phyloP scores from a whole-genome alignment of 2,329 filamentous ascomycete genomes.

The Aquanectria penicillioides region DNA sequence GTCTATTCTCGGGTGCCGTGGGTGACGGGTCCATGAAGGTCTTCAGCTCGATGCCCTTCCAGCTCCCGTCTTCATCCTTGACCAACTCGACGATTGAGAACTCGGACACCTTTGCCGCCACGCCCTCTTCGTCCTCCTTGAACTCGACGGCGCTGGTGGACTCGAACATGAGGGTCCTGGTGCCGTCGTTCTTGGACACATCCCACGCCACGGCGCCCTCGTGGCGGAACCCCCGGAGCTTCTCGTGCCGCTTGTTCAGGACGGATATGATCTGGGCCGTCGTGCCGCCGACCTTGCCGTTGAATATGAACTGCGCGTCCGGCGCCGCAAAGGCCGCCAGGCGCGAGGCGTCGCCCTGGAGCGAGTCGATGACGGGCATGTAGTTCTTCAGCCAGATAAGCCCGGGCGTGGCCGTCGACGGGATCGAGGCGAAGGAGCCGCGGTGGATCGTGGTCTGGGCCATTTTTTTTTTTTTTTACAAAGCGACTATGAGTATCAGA shows the following conservation, averaged over 20 bases:
- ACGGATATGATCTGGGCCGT: not conserved
- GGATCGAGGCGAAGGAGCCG: not conserved
- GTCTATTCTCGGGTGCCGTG: not conserved
- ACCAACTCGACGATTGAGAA: not conserved
- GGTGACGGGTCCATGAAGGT: conserved; percentile 1
- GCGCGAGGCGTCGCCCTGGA: conserved; percentile 3
- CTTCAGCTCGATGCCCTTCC: not conserved
- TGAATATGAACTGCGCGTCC: conserved; percentile 1
- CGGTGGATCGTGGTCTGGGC: conserved; percentile 1
- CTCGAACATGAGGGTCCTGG: conserved; percentile 2
- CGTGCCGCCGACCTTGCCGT: not conserved
- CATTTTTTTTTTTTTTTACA: too few relatives aligned
- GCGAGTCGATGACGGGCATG: conserved; percentile 2
- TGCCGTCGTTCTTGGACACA: not conserved
- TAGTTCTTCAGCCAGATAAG: not conserved
- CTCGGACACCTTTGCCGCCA: not conserved
- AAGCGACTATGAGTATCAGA: too few relatives aligned
- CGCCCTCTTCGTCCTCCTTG: not conserved
- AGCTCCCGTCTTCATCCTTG: not conserved
- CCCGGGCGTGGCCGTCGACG: not conserved
- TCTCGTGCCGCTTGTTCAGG: conserved; percentile 2
- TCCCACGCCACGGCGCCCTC: conserved; percentile 5
- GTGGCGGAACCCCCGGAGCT: conserved; percentile 2
- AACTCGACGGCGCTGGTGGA: not conserved
- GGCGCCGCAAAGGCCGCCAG: not conserved